Conservation (phyloP, 768 basidiomycete species). For the Epithele typhae region DNA sequence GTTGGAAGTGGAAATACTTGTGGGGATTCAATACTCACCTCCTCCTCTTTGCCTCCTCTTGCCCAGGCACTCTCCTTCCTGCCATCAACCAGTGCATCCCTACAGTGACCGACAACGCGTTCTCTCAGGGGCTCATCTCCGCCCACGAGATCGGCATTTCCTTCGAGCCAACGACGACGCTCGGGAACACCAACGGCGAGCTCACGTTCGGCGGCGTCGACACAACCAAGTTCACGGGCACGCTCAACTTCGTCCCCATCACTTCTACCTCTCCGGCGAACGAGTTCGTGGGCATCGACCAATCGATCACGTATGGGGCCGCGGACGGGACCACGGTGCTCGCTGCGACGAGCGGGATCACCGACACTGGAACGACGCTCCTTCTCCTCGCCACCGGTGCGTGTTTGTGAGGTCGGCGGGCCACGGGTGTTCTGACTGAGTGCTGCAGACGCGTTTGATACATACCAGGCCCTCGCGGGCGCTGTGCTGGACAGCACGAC, state of each 20-base stretch:
- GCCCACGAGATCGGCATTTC: slow-evolving; percentile 20
- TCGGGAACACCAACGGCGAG: slow-evolving; percentile 23
- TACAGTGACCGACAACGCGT: slow-evolving; percentile 40
- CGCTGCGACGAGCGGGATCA: slow-evolving; percentile 8
- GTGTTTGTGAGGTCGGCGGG: background rate
- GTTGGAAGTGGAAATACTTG: no score
- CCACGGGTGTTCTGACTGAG: background rate
- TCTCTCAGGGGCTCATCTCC: slow-evolving; percentile 20
- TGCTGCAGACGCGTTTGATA: slow-evolving; percentile 24
- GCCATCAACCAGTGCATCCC: slow-evolving; percentile 20
- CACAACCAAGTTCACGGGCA: slow-evolving; percentile 23
- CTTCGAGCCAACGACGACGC: slow-evolving; percentile 20
- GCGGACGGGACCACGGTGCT: background rate
- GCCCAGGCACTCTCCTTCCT: slow-evolving; percentile 17
- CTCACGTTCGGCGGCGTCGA: slow-evolving; percentile 31
- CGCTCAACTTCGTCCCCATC: slow-evolving; percentile 22
- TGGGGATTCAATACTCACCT: no score
- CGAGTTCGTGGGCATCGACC: slow-evolving; percentile 13
- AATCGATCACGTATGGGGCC: background rate
- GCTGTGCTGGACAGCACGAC: slow-evolving; percentile 25
- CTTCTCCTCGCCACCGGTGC: slow-evolving; percentile 3
- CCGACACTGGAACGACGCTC: slow-evolving; percentile 19
- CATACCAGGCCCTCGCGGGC: slow-evolving; percentile 29
- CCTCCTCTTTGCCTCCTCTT: background rate
- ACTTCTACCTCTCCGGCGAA: slow-evolving; percentile 18